Evolutionary conservation across 306 rosid genomes (phyloP).

Genomic region (Cucumis sativus): Cucumber_9930_V3 NC_026655.2:11768501-11769000

Average conservation of each 20-base stretch:
- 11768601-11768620: constrained; percentile 4
- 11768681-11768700: constrained; percentile 2
- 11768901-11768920: constrained; percentile 91
- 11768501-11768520: not conserved
- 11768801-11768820: not conserved
- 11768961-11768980: not conserved
- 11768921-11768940: constrained; percentile 89
- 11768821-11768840: not conserved
- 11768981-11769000: not conserved
- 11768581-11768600: not conserved
- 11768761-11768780: not conserved
- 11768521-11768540: not conserved
- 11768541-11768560: not conserved
- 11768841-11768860: not conserved
- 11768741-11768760: not conserved
- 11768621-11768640: not conserved
- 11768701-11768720: not conserved
- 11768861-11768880: constrained; percentile 33
- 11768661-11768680: constrained; percentile 9
- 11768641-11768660: constrained; percentile 4
- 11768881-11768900: constrained; percentile 71
- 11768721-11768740: not conserved
- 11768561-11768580: not conserved
- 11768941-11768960: constrained; percentile 1
- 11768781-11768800: not conserved